Base-by-base conservation (phyloP, 345 rosid genomes). In the Lepidium africanum region DNA sequence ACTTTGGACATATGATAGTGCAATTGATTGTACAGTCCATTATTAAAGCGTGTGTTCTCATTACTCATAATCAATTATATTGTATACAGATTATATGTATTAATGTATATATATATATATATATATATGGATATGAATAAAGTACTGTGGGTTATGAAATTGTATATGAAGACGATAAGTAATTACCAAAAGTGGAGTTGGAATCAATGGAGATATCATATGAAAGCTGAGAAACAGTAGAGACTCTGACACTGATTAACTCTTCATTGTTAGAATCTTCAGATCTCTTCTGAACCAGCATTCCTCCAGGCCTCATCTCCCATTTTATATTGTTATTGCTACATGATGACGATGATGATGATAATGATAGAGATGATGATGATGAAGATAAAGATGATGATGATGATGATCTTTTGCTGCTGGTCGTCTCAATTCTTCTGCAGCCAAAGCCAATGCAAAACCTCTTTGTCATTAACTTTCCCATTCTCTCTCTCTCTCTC, bases 261-360 rank as follows among this genome's bases (percentile, higher is more conserved):
- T 82, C 87, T 48, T 55, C 70, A 16, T 63, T 78, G 40, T 68
- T 79, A 14, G 73, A 70, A 54, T 69, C 66, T 14, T 76, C 71
- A 41, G 80, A 88, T 73, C 98, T 83, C 84, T 85, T 89, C 23
- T 92, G 98, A 73, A 92, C 98, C 19, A 92, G 81, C 98, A 92
- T 87, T 10, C 95, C 98, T 51, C 96, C 98, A n/a, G 96, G 96
- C 74, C 92, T 79, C 27, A 86, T 72, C 69, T 92, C 96, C 98
- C 98, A 92, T 64, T 89, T 85, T 74, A 87, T 85, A 59, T 86
- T 95, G 36, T 76, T 70, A 48, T 16, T 76, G 21, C 16, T 54
- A 51, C 56, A 51, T 51, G 37, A 73, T 15, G 65, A 57, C 10
- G 55, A 51, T 51, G 37, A 73, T 15, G 65, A 57, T n/a, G 55